Base-by-base conservation (phyloP, 495 filamentous ascomycete genomes). In the Daldinia decipiens region DNA sequence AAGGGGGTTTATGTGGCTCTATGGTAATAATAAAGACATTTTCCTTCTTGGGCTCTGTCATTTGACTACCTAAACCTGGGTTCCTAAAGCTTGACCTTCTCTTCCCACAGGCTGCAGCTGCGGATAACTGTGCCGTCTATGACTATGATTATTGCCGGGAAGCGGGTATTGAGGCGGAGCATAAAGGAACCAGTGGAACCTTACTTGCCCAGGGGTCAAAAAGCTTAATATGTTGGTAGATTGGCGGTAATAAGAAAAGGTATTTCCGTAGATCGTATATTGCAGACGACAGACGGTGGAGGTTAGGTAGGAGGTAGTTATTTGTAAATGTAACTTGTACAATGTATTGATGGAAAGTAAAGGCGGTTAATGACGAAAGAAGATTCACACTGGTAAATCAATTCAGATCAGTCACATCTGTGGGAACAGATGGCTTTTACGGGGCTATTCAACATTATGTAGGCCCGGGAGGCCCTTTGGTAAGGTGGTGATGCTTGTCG, bases 1-100 rank as follows among this genome's bases (percentile, higher is more conserved):
- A 62, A 38, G 60, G 34, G 15, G 53, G 58, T 3, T 55, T 12
- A 24, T 24, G 47, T 12, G 57, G 50, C 34, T 53, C 65, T 62
- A 68, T 45, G 40, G 56, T 68, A 59, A 68, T 52, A 47, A 65
- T 62, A 68, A 65, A 65, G 62, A 19, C 70, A 68, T 73, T 43
- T 59, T 65, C 50, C 32, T 65, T 57, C 34, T 58, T 63, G 8
- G 55, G 32, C 24, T 53, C 36, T 62, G 51, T 65, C 70, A 65
- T 73, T 59, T 72, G 54, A 45, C 32, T 56, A 24, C 59, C 8
- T 40, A 58, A 12, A 56, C 19, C 47, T 59, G 63, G 64, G 59
- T 39, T 51, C 21, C 50, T 61, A 13, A 40, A 52, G 45, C 29
- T 59, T 27, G 36, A 54, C 29, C 36, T 17, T 59, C 39, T 55